These are phyloP conservation scores for Erodium maritimum DNA, from an alignment of 345 rosid species.

Conservation along the genomic window DNA sequence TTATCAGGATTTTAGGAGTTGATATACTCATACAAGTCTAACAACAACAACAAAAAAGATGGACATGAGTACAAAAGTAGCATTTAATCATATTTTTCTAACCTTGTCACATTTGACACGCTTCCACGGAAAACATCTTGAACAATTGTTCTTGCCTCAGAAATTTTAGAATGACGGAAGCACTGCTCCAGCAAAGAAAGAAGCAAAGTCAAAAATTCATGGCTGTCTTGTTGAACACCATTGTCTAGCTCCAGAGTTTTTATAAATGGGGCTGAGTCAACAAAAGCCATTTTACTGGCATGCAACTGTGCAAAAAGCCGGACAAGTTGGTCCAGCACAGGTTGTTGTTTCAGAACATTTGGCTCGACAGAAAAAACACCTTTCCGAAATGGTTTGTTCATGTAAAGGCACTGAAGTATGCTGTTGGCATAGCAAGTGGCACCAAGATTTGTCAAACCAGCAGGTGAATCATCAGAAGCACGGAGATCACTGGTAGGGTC, in stretches of 20 bases:
- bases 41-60: not conserved
- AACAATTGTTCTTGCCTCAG: slow-evolving; percentile 59
- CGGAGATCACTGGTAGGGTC: slow-evolving; percentile 62
- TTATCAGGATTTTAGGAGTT: not conserved
- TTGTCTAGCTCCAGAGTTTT: slow-evolving; percentile 83
- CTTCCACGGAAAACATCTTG: slow-evolving; percentile 98
- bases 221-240: slow-evolving; percentile 95
- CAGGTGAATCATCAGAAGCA: slow-evolving; percentile 53
- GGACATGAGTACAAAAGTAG: not conserved
- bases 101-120: slow-evolving; percentile 96
- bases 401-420: slow-evolving; percentile 81
- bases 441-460: slow-evolving; percentile 85
- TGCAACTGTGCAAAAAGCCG: slow-evolving; percentile 78
- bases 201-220: slow-evolving; percentile 83
- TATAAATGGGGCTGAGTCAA: slow-evolving; percentile 94
- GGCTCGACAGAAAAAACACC: slow-evolving; percentile 79
- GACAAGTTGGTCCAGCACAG: slow-evolving; percentile 81
- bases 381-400: slow-evolving; percentile 69
- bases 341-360: slow-evolving; percentile 53
- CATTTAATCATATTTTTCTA: slow-evolving; percentile 20
- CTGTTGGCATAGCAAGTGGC: slow-evolving; percentile 99
- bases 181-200: slow-evolving; percentile 92
- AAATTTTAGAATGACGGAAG: slow-evolving; percentile 46
- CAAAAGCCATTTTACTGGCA: slow-evolving; percentile 66
- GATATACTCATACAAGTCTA: not conserved